Evolutionary conservation across 495 filamentous ascomycete species (phyloP).

Genomic region (Penicillium canariense): DNA sequence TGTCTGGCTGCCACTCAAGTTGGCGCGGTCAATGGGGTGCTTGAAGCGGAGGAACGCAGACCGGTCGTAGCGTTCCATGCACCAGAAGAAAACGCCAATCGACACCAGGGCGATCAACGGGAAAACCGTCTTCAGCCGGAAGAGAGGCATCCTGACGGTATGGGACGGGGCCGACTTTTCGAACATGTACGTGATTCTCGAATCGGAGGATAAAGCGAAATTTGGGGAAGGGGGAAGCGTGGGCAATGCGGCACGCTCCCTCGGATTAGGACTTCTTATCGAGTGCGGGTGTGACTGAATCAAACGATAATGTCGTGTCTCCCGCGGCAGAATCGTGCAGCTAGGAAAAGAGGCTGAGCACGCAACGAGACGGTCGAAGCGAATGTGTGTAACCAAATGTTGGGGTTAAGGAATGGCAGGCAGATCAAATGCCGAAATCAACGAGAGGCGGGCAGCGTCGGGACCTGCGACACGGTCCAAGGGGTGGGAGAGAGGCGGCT

Average conservation of each 20-base stretch:
- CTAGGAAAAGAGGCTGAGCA: conserved; percentile 2
- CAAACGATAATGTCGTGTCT: not conserved
- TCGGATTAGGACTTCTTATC: not conserved
- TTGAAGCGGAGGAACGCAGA: conserved; percentile 45
- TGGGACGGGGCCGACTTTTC: conserved; percentile 29
- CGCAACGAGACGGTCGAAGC: conserved; percentile 1
- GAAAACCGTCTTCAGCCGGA: conserved; percentile 46
- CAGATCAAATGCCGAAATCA: conserved; percentile 29
- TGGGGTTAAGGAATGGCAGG: conserved; percentile 27
- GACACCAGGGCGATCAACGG: conserved; percentile 44
- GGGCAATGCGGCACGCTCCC: not conserved
- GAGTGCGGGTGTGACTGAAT: not conserved
- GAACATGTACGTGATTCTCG: conserved; percentile 34
- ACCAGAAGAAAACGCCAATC: conserved; percentile 48
- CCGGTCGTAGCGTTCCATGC: conserved; percentile 44
- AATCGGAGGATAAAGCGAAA: conserved; percentile 3
- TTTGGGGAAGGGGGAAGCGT: not conserved
- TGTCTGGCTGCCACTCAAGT: conserved; percentile 11
- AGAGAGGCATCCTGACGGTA: conserved; percentile 44
- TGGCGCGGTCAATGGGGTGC: conserved; percentile 34
- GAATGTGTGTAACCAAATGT: not conserved
- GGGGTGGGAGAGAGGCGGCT: conserved; percentile 5
- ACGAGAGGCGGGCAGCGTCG: conserved; percentile 40
- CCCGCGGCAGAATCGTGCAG: not conserved
- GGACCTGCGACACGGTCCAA: conserved; percentile 36